phyloP scores from a whole-genome alignment of 2,329 filamentous ascomycete genomes.

The Elsinoe ampelina region DNA sequence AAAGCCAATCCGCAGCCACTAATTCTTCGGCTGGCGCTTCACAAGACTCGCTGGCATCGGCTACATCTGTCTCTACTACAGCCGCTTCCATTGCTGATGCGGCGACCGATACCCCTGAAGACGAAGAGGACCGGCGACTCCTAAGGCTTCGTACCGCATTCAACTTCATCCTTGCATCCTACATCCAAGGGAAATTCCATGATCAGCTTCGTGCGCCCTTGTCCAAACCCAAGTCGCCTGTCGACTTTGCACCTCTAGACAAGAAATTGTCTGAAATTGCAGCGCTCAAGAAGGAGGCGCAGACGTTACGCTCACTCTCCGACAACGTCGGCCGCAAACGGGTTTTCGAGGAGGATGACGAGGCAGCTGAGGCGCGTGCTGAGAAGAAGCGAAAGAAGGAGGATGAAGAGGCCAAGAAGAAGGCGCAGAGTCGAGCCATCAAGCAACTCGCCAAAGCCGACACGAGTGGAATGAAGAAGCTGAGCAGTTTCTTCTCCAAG shows the following conservation, averaged over 20 bases:
- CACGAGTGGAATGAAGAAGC: slow-evolving; percentile 88
- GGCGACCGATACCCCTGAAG: slow-evolving; percentile 19
- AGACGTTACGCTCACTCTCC: slow-evolving; percentile 55
- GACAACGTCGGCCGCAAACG: slow-evolving; percentile 64
- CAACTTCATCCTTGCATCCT: slow-evolving; percentile 54
- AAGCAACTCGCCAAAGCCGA: slow-evolving; percentile 82
- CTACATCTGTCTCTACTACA: slow-evolving; percentile 18
- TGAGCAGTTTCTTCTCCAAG: slow-evolving; percentile 89
- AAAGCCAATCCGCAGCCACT: slow-evolving; percentile 18
- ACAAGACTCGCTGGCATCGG: slow-evolving; percentile 10
- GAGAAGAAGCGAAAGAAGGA: slow-evolving; percentile 81
- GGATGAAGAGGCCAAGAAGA: slow-evolving; percentile 79
- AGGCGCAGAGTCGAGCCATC: slow-evolving; percentile 67
- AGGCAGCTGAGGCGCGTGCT: slow-evolving; percentile 47
- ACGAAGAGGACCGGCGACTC: slow-evolving; percentile 43
- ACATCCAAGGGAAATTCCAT: slow-evolving; percentile 44
- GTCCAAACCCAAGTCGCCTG: slow-evolving; percentile 23
- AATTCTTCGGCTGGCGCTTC: slow-evolving; percentile 10
- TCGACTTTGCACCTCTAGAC: slow-evolving; percentile 64
- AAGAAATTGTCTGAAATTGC: slow-evolving; percentile 58
- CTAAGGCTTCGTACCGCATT: slow-evolving; percentile 58
- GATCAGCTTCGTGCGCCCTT: slow-evolving; percentile 37
- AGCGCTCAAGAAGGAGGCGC: slow-evolving; percentile 60
- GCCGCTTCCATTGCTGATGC: slow-evolving; percentile 23
- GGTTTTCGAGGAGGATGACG: slow-evolving; percentile 52